Evolutionary conservation across 2,329 filamentous ascomycete species (phyloP).

Genomic region (Epichloe hybrida): DNA sequence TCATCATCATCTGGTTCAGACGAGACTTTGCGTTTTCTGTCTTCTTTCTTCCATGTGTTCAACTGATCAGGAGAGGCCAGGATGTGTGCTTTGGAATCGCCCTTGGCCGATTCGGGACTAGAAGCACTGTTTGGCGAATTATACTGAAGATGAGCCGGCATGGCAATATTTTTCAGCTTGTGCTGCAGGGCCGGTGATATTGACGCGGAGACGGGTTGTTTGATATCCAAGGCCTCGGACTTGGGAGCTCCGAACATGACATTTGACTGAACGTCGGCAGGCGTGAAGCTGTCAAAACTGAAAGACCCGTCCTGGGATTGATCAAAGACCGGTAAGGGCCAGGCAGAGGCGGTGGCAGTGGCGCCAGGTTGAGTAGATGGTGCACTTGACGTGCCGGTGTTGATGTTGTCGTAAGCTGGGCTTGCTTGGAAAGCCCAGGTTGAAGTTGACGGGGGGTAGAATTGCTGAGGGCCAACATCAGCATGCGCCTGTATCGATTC

Average conservation of each 20-base stretch:
- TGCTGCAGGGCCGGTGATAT: constrained; percentile 40
- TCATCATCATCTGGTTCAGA: constrained; percentile 38
- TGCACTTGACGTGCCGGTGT: constrained; percentile 21
- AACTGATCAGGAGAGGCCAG: constrained; percentile 47
- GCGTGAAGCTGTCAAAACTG: constrained; percentile 18
- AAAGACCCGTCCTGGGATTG: constrained; percentile 19
- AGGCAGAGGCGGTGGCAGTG: constrained; percentile 19
- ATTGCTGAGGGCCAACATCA: constrained; percentile 23
- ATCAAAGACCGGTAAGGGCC: constrained; percentile 22
- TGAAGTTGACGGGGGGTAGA: constrained; percentile 15
- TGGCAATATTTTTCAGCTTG: constrained; percentile 48
- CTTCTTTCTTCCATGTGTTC: constrained; percentile 31
- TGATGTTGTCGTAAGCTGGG: constrained; percentile 33
- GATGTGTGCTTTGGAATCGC: constrained; percentile 31
- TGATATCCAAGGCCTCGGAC: neutral
- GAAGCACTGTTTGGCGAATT: constrained; percentile 43
- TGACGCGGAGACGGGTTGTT: constrained; percentile 10
- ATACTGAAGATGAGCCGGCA: constrained; percentile 49
- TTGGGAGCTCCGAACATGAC: constrained; percentile 16
- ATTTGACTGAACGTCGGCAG: constrained; percentile 22
- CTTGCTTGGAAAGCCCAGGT: constrained; percentile 36
- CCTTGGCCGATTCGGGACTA: constrained; percentile 42
- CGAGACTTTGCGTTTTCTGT: constrained; percentile 58
- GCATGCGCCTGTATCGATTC: constrained; percentile 17
- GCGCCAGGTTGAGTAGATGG: constrained; percentile 20